phyloP scores from a whole-genome alignment of 1,139 yeast species.

The Kodamaea sp. region DNA sequence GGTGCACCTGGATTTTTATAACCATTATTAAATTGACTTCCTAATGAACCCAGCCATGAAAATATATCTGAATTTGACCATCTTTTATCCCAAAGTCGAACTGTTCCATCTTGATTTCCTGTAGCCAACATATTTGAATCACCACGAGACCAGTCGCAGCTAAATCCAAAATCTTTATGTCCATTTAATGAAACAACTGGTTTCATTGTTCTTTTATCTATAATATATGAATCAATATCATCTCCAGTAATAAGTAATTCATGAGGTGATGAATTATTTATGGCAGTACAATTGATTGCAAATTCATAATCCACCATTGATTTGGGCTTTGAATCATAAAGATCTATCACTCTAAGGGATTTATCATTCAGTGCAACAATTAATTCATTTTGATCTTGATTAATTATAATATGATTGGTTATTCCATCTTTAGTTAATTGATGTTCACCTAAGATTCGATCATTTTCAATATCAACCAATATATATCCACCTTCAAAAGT shows the following conservation, averaged over 20 bases:
- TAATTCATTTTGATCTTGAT: constrained; percentile 23
- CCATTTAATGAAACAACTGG: constrained; percentile 26
- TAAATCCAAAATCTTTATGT: constrained; percentile 55
- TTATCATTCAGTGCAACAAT: constrained; percentile 51
- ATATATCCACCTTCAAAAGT: constrained; percentile 55
- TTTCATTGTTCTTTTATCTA: constrained; percentile 37
- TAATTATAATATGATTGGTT: constrained; percentile 49
- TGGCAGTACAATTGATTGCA: constrained; percentile 51
- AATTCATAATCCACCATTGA: constrained; percentile 29
- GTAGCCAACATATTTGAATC: constrained; percentile 46
- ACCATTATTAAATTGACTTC: constrained; percentile 13
- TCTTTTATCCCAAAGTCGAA: constrained; percentile 52
- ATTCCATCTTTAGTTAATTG: constrained; percentile 50
- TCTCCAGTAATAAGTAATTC: constrained; percentile 53
- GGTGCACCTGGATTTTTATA: constrained; percentile 36
- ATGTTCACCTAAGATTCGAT: constrained; percentile 31
- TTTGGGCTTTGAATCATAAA: constrained; percentile 11
- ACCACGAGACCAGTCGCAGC: constrained; percentile 55
- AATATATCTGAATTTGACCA: constrained; percentile 24
- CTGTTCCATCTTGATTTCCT: constrained; percentile 62
- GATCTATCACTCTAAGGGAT: constrained; percentile 39
- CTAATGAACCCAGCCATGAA: constrained; percentile 38
- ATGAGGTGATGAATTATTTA: constrained; percentile 31
- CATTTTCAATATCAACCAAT: constrained; percentile 25
- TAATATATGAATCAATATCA: constrained; percentile 35